phyloP scores from a whole-genome alignment of 2,329 filamentous ascomycete genomes.

The Calonectria multiphialidica region DNA sequence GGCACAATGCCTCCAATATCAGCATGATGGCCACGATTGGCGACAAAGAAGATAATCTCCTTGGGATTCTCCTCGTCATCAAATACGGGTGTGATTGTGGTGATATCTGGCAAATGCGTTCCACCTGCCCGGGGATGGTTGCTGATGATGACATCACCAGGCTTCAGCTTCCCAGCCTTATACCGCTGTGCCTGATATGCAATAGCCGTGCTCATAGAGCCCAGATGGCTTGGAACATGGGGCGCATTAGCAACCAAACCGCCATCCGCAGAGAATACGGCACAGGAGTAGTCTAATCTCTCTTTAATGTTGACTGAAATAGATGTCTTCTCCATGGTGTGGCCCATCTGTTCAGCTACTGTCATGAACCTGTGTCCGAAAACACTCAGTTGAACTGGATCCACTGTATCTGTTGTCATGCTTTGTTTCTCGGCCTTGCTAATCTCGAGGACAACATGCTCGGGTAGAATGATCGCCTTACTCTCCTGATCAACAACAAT shows the following conservation, averaged over 20 bases:
- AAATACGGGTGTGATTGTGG: constrained; percentile 45
- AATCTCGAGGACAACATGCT: constrained; percentile 52
- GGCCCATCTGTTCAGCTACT: constrained; percentile 85
- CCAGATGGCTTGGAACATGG: constrained; percentile 81
- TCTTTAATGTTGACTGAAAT: constrained; percentile 85
- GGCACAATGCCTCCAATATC: constrained; percentile 72
- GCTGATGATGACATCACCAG: constrained; percentile 80
- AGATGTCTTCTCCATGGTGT: constrained; percentile 80
- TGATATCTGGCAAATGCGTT: constrained; percentile 44
- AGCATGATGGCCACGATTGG: constrained; percentile 49
- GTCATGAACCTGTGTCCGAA: constrained; percentile 87
- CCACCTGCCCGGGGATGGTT: constrained; percentile 66
- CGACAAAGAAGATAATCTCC: constrained; percentile 50
- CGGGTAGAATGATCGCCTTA: constrained; percentile 47
- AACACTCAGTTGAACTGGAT: constrained; percentile 80
- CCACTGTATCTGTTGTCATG: constrained; percentile 59
- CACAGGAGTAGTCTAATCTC: constrained; percentile 82
- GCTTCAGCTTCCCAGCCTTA: constrained; percentile 74
- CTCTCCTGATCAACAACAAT: constrained; percentile 72
- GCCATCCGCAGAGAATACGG: constrained; percentile 79
- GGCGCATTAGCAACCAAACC: constrained; percentile 81
- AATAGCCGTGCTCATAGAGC: constrained; percentile 82
- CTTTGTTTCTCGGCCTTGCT: constrained; percentile 34
- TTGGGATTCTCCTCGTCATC: constrained; percentile 43
- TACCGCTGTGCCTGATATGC: constrained; percentile 77